Percentiles rank a stretch among this genome's conserved stretches.
Conservation (phyloP, 768 basidiomycete species). For the Tulasnella calospora region DNA sequence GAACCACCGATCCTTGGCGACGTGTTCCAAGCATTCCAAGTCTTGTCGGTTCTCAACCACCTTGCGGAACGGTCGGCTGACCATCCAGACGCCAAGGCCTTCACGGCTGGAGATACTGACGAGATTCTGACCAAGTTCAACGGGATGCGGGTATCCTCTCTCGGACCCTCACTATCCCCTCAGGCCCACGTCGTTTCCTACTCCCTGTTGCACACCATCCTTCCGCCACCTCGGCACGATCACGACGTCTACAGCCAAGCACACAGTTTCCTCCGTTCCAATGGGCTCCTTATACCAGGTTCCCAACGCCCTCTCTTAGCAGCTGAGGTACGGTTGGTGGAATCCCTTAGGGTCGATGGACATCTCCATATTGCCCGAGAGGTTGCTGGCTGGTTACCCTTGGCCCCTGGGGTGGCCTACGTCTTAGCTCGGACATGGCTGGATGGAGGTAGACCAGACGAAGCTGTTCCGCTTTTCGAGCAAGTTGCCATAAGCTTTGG, state of each 20-base stretch:
- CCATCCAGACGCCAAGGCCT: background rate
- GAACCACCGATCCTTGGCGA: constrained; percentile 42
- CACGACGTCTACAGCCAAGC: constrained; percentile 20
- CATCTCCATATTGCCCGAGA: constrained; percentile 58
- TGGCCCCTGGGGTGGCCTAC: constrained; percentile 70
- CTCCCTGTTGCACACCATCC: constrained; percentile 52
- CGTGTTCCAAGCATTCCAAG: constrained; percentile 75
- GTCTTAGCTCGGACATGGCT: constrained; percentile 65
- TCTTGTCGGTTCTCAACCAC: constrained; percentile 49
- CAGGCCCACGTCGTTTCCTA: constrained; percentile 37
- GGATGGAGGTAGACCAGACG: constrained; percentile 60
- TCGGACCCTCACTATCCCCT: background rate
- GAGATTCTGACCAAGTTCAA: constrained; percentile 26
- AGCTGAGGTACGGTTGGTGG: constrained; percentile 68
- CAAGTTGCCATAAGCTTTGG: constrained; percentile 72
- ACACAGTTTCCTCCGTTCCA: constrained; percentile 60
- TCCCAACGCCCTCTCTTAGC: constrained; percentile 52
- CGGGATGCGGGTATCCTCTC: constrained; percentile 22
- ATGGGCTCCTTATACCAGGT: constrained; percentile 63
- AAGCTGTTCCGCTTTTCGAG: constrained; percentile 67
- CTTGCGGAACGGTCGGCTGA: constrained; percentile 45
- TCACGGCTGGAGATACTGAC: constrained; percentile 25
- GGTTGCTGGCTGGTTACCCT: constrained; percentile 70
- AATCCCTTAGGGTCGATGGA: constrained; percentile 59
- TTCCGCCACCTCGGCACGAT: background rate